Evolutionary conservation across 2,329 filamentous ascomycete species (phyloP).

Genomic region (Orbilia blumenaviensis): DNA sequence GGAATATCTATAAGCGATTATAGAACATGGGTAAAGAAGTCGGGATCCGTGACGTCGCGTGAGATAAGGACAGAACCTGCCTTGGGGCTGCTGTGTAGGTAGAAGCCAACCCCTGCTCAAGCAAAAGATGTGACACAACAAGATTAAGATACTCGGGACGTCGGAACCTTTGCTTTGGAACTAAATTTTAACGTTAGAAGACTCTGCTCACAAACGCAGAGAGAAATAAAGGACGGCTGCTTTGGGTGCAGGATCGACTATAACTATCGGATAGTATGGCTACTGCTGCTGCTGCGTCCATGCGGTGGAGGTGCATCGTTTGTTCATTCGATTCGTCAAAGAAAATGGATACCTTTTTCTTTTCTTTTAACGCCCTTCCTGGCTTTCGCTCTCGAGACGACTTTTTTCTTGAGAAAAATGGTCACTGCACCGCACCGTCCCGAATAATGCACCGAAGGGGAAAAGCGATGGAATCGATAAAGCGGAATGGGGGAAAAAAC

Average conservation of each 20-base stretch:
- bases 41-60: constrained; percentile 53
- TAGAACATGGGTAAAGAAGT: constrained; percentile 50
- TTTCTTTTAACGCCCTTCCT: not conserved
- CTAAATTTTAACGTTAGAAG: constrained; percentile 14
- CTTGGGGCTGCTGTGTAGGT: constrained; percentile 35
- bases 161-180: constrained; percentile 36
- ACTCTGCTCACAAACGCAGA: constrained; percentile 1
- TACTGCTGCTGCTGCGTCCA: constrained; percentile 36
- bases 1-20: constrained; percentile 47
- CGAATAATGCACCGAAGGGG: constrained; percentile 10
- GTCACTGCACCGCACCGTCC: not conserved
- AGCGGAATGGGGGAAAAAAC: constrained; percentile 8
- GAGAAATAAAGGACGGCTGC: constrained; percentile 22
- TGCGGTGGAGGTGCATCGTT: constrained; percentile 49
- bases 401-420: not conserved
- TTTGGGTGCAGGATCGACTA: constrained; percentile 49
- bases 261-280: constrained; percentile 21
- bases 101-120: constrained; percentile 47
- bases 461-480: constrained; percentile 10
- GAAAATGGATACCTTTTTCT: not conserved
- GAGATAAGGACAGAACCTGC: constrained; percentile 48
- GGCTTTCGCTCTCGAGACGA: not conserved
- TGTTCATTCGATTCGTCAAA: constrained; percentile 14
- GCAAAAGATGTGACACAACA: constrained; percentile 51
- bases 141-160: constrained; percentile 41